Conservation (phyloP, 257 asterid species). For the Capsicum pubescens region DNA sequence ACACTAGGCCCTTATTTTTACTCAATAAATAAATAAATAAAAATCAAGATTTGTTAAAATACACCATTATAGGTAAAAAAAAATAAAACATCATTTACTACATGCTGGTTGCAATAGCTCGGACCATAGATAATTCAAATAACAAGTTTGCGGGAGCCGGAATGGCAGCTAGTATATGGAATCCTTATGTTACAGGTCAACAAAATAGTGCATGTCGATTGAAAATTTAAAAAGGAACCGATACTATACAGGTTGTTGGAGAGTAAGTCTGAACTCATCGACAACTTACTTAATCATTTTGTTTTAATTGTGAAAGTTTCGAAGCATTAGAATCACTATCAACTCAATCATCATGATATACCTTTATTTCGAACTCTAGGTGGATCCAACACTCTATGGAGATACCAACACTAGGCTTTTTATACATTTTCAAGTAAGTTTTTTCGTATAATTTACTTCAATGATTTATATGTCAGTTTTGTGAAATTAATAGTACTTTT, state of each 20-base stretch:
- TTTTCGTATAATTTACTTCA: neutral
- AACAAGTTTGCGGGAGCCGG: neutral
- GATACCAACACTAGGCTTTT: neutral
- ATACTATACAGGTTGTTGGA: neutral
- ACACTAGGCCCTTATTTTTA: too few species aligned
- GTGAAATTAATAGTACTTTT: neutral
- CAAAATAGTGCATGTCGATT: neutral
- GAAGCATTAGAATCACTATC: too few species aligned
- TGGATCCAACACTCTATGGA: too few species aligned
- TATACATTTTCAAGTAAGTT: slow-evolving; percentile 8
- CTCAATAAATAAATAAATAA: too few species aligned
- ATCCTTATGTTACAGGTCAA: neutral
- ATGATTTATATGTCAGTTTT: neutral
- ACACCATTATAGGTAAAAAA: too few species aligned
- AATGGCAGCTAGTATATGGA: neutral
- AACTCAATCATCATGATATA: too few species aligned
- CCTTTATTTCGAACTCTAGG: too few species aligned
- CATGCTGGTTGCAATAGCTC: neutral
- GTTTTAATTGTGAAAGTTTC: too few species aligned
- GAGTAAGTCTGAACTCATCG: neutral
- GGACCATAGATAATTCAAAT: neutral
- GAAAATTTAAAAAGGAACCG: neutral
- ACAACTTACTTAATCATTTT: too few species aligned
- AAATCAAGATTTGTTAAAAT: too few species aligned
- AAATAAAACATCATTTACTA: too few species aligned